Base-by-base conservation (phyloP, 331 rosid species). In the Quercus lobata region DNA sequence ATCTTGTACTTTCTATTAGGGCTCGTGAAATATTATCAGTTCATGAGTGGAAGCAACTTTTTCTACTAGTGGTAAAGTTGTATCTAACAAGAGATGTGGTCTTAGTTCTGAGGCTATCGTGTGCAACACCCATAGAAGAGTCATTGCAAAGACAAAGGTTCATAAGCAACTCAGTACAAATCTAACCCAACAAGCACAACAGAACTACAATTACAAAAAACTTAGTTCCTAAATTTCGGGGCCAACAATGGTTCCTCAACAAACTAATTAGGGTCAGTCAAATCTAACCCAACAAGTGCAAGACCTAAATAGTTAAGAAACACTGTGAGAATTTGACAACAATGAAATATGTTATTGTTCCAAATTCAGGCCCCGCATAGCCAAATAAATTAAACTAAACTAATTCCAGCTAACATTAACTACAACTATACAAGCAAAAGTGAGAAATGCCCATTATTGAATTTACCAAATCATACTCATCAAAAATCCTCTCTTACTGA, bases 51-150 rank as follows among this genome's bases (percentile, higher is more conserved):
- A 41, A 41, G 46, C 46, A 41, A 41, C 11, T 41, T 41, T 41
- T 41, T 8, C 46, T 41, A 41, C 12, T 41, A 41, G 3, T 8
- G 46, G 46, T 41, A 41, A 11, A 41, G 46, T 41, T 41, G 46
- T 41, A 41, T 41, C 12, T 41, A 2, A 41, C 11, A 0, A 41
- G 46, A 41, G 46, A 2, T 41, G 12, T 41, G 12, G 12, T 8
- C 12, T 2, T 41, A 41, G 0, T 41, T 3, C 1, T 0, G 1
- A 41, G 12, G 2, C 46, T 41, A 77, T 96, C 97, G 74, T 91
- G 96, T 1, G 90, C 96, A 2, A 87, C 90, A 19, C 98, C 99
- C 27, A 84, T 65, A 0, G 97, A n/a, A 3, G 85, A 58, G 79
- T 93, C 99, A 78, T 93, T 87, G 80, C 79, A 79, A 65, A 72